phyloP scores from a whole-genome alignment of 2,329 filamentous ascomycete species.

The Ascochyta viciae-villosae region DNA sequence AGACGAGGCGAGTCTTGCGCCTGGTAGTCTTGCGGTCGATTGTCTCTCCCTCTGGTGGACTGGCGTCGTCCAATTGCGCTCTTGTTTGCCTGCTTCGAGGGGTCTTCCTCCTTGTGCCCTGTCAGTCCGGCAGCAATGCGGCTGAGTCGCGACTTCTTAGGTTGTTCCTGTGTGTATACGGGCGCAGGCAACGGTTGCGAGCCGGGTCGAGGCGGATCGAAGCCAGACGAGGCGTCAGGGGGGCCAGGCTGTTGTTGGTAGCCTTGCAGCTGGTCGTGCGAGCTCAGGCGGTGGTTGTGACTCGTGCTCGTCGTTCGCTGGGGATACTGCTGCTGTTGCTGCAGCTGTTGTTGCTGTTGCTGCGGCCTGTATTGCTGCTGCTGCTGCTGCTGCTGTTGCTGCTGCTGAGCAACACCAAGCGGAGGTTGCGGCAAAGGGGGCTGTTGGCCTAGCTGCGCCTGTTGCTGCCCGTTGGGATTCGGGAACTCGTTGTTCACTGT shows the following conservation, averaged over 20 bases:
- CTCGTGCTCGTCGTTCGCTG: slow-evolving; percentile 43
- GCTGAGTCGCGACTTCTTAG: slow-evolving; percentile 45
- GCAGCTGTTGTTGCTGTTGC: slow-evolving; percentile 9
- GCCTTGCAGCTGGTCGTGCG: slow-evolving; percentile 42
- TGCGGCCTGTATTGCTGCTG: slow-evolving; percentile 10
- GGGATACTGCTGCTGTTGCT: slow-evolving; percentile 30
- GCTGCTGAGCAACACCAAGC: slow-evolving; percentile 16
- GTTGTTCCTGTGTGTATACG: slow-evolving; percentile 22
- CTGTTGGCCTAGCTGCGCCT: slow-evolving; percentile 21
- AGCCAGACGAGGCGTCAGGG: slow-evolving; percentile 30
- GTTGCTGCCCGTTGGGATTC: slow-evolving; percentile 18
- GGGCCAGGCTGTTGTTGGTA: slow-evolving; percentile 34
- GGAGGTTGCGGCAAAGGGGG: slow-evolving; percentile 18
- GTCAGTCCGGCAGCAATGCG: slow-evolving; percentile 40
- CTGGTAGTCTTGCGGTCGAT: slow-evolving; percentile 37
- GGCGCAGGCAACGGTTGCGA: slow-evolving; percentile 19
- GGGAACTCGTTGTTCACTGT: slow-evolving; percentile 45
- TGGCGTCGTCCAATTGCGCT: slow-evolving; percentile 41
- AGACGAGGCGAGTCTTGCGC: slow-evolving; percentile 33
- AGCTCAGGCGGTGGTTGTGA: slow-evolving; percentile 39
- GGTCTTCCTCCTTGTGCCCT: slow-evolving; percentile 44
- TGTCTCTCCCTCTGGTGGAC: slow-evolving; percentile 48
- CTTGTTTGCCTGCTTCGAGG: slow-evolving; percentile 37
- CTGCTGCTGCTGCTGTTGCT: slow-evolving; percentile 15
- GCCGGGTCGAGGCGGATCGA: slow-evolving; percentile 21